These are phyloP conservation scores for Yarrowia porcina DNA, from an alignment of 805 yeast species.

Conservation along the genomic window DNA sequence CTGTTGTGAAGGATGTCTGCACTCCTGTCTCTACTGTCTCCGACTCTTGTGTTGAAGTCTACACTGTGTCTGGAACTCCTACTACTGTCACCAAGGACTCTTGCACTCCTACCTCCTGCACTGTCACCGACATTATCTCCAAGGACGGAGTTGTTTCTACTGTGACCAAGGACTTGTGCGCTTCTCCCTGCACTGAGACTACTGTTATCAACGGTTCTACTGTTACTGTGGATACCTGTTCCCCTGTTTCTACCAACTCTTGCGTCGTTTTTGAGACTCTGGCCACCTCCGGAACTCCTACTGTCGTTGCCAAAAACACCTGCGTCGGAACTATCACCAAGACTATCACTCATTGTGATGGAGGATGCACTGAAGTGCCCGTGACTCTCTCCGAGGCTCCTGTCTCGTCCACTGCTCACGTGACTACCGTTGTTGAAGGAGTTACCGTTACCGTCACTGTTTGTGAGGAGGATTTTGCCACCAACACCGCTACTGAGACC, in stretches of 20 bases:
- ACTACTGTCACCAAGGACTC: background rate
- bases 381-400: slow-evolving; percentile 18
- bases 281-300: background rate
- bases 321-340: slow-evolving; percentile 11
- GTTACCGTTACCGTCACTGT: slow-evolving; percentile 20
- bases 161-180: background rate
- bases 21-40: no score
- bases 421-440: slow-evolving; percentile 9
- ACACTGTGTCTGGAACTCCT: background rate
- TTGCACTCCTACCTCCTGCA: background rate
- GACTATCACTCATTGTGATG: slow-evolving; percentile 13
- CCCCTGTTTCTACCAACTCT: background rate
- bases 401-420: background rate
- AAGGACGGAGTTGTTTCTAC: background rate
- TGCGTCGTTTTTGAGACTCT: background rate
- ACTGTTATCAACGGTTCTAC: background rate
- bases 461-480: background rate
- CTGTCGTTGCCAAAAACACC: background rate
- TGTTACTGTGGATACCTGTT: background rate
- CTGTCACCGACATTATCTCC: background rate
- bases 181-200: background rate
- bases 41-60: background rate
- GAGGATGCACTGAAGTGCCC: background rate
- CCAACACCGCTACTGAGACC: background rate
- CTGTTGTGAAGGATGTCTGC: no score